Conservation (phyloP, 257 asterid genomes). For the Avicennia marina region DNA sequence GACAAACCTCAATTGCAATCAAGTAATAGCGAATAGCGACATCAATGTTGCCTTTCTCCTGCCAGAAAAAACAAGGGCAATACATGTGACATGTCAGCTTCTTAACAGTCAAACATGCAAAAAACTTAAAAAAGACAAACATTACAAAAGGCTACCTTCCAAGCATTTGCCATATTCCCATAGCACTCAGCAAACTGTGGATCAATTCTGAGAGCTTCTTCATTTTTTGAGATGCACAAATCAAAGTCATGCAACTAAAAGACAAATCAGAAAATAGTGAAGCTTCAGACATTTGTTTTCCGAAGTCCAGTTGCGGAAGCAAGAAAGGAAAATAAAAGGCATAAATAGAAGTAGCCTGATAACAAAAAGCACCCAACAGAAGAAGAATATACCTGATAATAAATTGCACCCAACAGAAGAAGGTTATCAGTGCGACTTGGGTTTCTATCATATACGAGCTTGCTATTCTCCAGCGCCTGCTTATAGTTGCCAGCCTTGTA, state of each 20-base stretch:
- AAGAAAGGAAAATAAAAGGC: neutral
- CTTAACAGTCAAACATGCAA: conserved; percentile 13
- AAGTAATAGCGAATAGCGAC: conserved; percentile 91
- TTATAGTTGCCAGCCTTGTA: conserved; percentile 83
- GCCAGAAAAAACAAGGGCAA: conserved; percentile 24
- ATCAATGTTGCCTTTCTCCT: conserved; percentile 98
- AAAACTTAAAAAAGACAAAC: conserved; percentile 14
- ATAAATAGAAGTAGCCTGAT: conserved; percentile 33
- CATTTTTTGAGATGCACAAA: conserved; percentile 81
- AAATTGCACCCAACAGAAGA: conserved; percentile 86
- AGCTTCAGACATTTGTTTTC: conserved; percentile 20
- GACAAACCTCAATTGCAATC: conserved; percentile 90
- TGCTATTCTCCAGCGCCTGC: conserved; percentile 90
- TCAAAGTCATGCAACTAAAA: conserved; percentile 87
- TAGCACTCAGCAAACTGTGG: conserved; percentile 98
- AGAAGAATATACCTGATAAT: conserved; percentile 78
- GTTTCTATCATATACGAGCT: conserved; percentile 76
- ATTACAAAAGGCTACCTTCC: conserved; percentile 56
- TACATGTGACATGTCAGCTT: conserved; percentile 14
- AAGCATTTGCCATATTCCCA: conserved; percentile 99
- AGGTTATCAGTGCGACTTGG: conserved; percentile 91
- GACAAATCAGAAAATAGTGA: conserved; percentile 14
- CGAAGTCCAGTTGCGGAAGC: neutral
- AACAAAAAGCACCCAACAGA: conserved; percentile 82
- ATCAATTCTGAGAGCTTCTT: conserved; percentile 85